These are phyloP conservation scores for Tilletia walkeri DNA, from an alignment of 1,284 basidiomycete species.

Conservation along the genomic window DNA sequence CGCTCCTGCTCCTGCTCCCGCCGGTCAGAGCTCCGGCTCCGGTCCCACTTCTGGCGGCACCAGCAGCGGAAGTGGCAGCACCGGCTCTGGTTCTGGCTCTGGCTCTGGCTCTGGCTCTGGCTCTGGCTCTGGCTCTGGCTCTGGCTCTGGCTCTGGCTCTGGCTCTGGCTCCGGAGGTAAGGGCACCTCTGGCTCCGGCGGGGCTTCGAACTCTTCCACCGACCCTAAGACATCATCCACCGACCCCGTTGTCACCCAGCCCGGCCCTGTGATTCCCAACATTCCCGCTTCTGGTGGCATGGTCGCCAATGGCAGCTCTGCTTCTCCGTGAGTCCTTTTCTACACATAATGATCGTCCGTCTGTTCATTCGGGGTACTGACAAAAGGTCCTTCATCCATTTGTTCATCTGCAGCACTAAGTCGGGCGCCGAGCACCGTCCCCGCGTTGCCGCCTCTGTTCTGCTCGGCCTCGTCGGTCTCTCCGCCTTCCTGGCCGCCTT, in stretches of 20 bases:
- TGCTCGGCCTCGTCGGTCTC: constrained; percentile 9
- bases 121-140: not conserved
- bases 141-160: not conserved
- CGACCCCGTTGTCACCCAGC: no score
- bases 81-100: not conserved
- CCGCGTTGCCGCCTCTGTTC: not conserved
- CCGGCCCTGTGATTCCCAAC: no score
- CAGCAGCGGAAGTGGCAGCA: not conserved
- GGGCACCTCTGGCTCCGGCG: not conserved
- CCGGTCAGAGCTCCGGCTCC: not conserved
- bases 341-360: no score
- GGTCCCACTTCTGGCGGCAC: not conserved
- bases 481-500: constrained; percentile 4
- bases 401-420: not conserved
- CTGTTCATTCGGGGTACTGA: no score
- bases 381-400: no score
- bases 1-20: not conserved
- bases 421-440: not conserved
- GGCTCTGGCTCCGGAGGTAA: not conserved
- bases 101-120: not conserved
- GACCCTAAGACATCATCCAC: no score
- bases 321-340: no score
- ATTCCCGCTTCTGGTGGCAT: no score
- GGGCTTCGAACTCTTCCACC: no score
- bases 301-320: no score